These are phyloP conservation scores for Chlamydomonas eustigma DNA, from an alignment of 139 green algal genomes.

Conservation along the genomic window DNA sequence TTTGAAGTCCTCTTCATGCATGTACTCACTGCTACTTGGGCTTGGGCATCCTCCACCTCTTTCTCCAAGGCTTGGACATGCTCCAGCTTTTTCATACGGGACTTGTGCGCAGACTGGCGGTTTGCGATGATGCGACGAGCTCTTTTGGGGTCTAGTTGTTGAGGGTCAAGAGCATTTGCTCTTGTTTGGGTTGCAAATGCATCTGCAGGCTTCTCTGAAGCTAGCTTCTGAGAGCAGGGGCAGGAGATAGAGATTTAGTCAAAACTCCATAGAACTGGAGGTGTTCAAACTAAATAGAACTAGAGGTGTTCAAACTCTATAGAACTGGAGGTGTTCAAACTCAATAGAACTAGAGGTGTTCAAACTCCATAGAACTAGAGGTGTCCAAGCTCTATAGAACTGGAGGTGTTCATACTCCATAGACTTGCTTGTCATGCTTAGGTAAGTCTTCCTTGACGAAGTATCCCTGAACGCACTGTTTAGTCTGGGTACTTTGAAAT, in stretches of 20 bases:
- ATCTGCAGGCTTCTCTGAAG: constrained; percentile 2
- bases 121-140: constrained; percentile 52
- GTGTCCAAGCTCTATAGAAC: background rate
- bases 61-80: constrained; percentile 7
- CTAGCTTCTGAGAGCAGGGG: background rate
- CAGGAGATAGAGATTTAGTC: background rate
- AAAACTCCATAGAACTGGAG: background rate
- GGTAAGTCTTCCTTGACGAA: background rate
- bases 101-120: constrained; percentile 46
- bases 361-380: background rate
- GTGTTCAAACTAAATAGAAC: background rate
- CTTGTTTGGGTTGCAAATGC: constrained; percentile 37
- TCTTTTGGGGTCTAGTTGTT: constrained; percentile 36
- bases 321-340: background rate
- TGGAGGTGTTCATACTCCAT: background rate
- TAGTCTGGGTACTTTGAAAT: too few species aligned
- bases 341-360: background rate
- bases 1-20: too few species aligned
- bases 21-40: background rate
- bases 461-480: too few species aligned
- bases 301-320: too few species aligned
- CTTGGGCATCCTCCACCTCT: background rate
- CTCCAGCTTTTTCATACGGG: constrained; percentile 46
- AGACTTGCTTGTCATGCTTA: background rate
- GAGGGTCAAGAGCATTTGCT: constrained; percentile 44